Base-by-base conservation (phyloP, 2,329 filamentous ascomycete species). In the Fusarium sp. region DNA sequence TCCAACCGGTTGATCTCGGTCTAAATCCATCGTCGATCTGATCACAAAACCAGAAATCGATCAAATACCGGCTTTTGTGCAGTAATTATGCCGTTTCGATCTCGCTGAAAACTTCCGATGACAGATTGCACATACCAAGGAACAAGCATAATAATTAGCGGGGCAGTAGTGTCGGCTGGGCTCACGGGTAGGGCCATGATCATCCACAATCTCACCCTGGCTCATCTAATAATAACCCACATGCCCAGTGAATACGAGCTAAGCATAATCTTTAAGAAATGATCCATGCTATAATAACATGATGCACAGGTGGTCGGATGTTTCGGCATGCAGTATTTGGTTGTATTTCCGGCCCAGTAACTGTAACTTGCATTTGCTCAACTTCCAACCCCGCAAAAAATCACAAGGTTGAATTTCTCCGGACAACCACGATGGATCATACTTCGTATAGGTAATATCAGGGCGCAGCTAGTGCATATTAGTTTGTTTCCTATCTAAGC, bases 401-500 rank as follows among this genome's bases (percentile, higher is more conserved):
- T 37, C 41, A 53, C 41, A 31, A 53, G 50, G 41, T 35, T 29
- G 41, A 53, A 23, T 53, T 53, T 53, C 50, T 53, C 50, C 50
- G 40, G 35, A 15, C n/a, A 20, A 20, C 25, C 18, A 35, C 20
- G 45, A 55, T 40, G 45, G 35, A 55, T 33, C 52, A 31, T 50
- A 18, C 45, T 50, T 55, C 45, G 45, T 51, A 55, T 55, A 50
- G 35, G 20, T 55, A 25, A 50, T 40, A 25, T 55, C 46, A 59
- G 45, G 56, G 47, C 54, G 54, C 49, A 50, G 48, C 45, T 65
- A 39, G 36, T 47, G 49, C 45, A 47, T 4, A 13, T 14, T 6
- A 25, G 49, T 42, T 56, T 56, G 60, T 63, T 51, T 63, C 49
- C 40, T 41, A 40, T 51, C 27, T n/a, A 6, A 39, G 43, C 31